Percentiles rank a stretch among this genome's conserved stretches.
phyloP scores from a whole-genome alignment of 2,329 filamentous ascomycete genomes.

The Penicillium sp. region DNA sequence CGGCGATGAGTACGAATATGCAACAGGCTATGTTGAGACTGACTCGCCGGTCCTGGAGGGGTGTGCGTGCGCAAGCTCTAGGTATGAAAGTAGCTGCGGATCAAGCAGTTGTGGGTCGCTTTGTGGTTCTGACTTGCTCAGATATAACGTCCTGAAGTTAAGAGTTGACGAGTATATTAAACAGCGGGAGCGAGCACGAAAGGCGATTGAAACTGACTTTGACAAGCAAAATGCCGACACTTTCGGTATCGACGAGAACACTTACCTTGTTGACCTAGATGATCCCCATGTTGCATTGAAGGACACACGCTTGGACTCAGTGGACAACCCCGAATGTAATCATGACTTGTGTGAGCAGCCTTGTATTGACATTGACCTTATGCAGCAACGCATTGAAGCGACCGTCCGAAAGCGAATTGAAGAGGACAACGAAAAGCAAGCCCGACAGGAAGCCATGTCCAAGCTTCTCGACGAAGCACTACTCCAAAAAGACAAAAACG shows the following conservation, averaged over 20 bases:
- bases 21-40: not conserved
- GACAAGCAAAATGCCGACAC: not conserved
- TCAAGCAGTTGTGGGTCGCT: not conserved
- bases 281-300: not conserved
- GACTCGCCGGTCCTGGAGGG: not conserved
- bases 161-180: not conserved
- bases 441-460: not conserved
- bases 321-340: not conserved
- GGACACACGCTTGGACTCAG: not conserved
- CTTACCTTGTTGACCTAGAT: not conserved
- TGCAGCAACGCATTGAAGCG: conserved; percentile 9
- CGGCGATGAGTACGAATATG: not conserved
- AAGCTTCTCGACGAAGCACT: conserved; percentile 1
- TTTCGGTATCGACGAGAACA: not conserved
- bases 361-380: not conserved
- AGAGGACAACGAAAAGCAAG: not conserved
- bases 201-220: not conserved
- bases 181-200: not conserved
- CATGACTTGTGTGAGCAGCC: not conserved
- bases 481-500: not conserved
- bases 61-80: not conserved
- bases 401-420: conserved; percentile 4
- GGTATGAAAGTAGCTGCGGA: not conserved
- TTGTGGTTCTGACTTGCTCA: not conserved
- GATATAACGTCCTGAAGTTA: not conserved